Evolutionary conservation across 2,329 filamentous ascomycete genomes (phyloP).

Genomic region (Fusarium sp.): DNA sequence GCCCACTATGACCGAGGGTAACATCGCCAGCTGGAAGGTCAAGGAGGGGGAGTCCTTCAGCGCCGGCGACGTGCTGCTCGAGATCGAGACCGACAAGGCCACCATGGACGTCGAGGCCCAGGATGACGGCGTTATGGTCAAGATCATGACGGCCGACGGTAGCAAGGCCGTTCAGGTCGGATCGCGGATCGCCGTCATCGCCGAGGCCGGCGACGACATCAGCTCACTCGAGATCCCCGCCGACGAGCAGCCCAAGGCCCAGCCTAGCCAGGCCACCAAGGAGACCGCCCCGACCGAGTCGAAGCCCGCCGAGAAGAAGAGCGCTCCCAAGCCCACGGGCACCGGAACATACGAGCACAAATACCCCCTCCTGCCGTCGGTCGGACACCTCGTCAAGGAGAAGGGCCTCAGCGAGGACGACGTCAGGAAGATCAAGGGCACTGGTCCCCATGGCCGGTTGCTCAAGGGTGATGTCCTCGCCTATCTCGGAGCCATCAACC

Average conservation of each 20-base stretch:
- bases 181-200: slow-evolving; percentile 83
- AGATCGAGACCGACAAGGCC: slow-evolving; percentile 95
- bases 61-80: slow-evolving; percentile 87
- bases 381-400: slow-evolving; percentile 82
- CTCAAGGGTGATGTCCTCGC: slow-evolving; percentile 96
- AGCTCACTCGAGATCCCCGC: slow-evolving; percentile 78
- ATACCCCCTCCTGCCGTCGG: slow-evolving; percentile 84
- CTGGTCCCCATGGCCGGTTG: slow-evolving; percentile 87
- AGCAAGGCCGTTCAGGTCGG: slow-evolving; percentile 84
- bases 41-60: slow-evolving; percentile 88
- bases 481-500: slow-evolving; percentile 82
- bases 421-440: slow-evolving; percentile 84
- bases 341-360: slow-evolving; percentile 71
- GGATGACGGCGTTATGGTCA: slow-evolving; percentile 87
- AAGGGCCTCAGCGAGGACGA: slow-evolving; percentile 82
- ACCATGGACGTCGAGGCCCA: slow-evolving; percentile 96
- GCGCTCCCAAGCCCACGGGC: slow-evolving; percentile 50
- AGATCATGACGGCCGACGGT: slow-evolving; percentile 81
- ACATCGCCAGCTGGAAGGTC: slow-evolving; percentile 86
- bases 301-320: slow-evolving; percentile 51
- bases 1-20: slow-evolving; percentile 94
- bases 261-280: slow-evolving; percentile 70
- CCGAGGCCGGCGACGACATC: slow-evolving; percentile 84
- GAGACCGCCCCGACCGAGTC: slow-evolving; percentile 51
- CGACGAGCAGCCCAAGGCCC: slow-evolving; percentile 74